These are phyloP conservation scores for Leccinum pellstonianum DNA, from an alignment of 768 basidiomycete genomes.

Conservation along the genomic window DNA sequence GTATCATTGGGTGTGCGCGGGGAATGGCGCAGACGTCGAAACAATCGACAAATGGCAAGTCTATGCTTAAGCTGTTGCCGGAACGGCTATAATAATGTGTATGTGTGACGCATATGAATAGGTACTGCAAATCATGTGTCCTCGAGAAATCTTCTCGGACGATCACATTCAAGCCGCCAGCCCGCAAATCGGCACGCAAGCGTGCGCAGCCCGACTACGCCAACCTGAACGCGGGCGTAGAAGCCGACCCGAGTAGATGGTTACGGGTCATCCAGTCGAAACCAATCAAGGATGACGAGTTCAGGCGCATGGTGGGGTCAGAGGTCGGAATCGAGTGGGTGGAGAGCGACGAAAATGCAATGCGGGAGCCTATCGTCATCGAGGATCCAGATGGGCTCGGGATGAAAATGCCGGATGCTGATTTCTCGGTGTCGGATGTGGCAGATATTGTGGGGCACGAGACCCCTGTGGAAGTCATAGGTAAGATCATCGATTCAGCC, in stretches of 20 bases:
- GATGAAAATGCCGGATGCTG: slow-evolving; percentile 79
- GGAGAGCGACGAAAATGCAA: slow-evolving; percentile 64
- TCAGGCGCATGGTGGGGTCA: slow-evolving; percentile 63
- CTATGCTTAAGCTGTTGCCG: slow-evolving; percentile 10
- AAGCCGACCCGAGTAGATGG: slow-evolving; percentile 65
- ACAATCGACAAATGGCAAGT: slow-evolving; percentile 77
- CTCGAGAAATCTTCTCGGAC: slow-evolving; percentile 55
- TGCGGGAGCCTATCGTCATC: slow-evolving; percentile 83
- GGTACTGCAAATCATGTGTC: slow-evolving; percentile 72
- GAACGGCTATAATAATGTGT: slow-evolving; percentile 14
- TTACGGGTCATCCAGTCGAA: slow-evolving; percentile 67
- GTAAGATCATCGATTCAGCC: slow-evolving; percentile 40
- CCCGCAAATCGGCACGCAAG: slow-evolving; percentile 80
- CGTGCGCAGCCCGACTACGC: slow-evolving; percentile 76
- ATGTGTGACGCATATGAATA: slow-evolving; percentile 31
- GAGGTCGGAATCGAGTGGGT: slow-evolving; percentile 77
- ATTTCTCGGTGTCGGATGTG: slow-evolving; percentile 78
- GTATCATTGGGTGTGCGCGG: slow-evolving; percentile 84
- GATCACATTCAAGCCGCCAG: slow-evolving; percentile 74
- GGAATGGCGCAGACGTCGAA: slow-evolving; percentile 61
- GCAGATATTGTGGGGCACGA: slow-evolving; percentile 77
- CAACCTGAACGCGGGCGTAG: slow-evolving; percentile 63
- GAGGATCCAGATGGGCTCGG: slow-evolving; percentile 78
- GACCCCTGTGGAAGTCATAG: slow-evolving; percentile 87
- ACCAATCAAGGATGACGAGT: slow-evolving; percentile 57